Evolutionary conservation across 2,329 filamentous ascomycete species (phyloP), one percentile per base, ranked within the genome.

Genomic region (Beauveria caledonica): DNA sequence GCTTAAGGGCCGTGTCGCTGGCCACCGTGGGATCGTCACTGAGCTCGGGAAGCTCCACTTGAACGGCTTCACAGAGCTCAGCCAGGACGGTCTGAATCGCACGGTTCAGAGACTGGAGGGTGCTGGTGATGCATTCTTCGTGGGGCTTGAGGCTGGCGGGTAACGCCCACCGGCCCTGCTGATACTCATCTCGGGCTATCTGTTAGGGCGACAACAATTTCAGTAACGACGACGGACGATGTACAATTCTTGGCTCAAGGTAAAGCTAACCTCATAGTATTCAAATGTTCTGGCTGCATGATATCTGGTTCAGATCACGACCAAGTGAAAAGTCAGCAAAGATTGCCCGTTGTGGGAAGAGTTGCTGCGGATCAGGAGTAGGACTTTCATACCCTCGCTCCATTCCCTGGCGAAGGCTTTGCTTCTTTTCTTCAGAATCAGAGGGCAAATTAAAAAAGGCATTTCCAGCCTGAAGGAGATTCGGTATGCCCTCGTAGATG

Each of bases 111-210:
- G 40, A 27, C 7, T 53, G 10, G 8, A 60, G 39, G 39, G 36
- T 53, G 15, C 40, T n/a, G 2, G 57, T 36, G 39, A 60, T 52
- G 25, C 40, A 3, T 17, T 53, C 49, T 13, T 60, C 23, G 9
- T 60, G 39, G 10, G 48, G 7, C 13, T 44, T 29, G n/a, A 60
- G 29, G 49, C 33, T 52, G 8, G 57, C 48, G n/a, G 57, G 57
- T 21, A 60, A 8, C 17, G 40, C 5, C 57, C 48, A 60, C 10
- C 13, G 45, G 1, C 48, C 57, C 13, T 60, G 33, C 29, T 23
- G 40, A 46, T 53, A 53, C 48, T 60, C 57, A n/a, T 60, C 57
- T 2, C 49, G 49, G n/a, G 57, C 57, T 39, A 60, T 60, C 57
- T 60, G 27, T 60, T 42, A 8, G 19, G 46, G 36, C 3, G n/a